These are phyloP conservation scores for Limonium bicolor DNA, from an alignment of 148 eudicot species.

Conservation along the genomic window DNA sequence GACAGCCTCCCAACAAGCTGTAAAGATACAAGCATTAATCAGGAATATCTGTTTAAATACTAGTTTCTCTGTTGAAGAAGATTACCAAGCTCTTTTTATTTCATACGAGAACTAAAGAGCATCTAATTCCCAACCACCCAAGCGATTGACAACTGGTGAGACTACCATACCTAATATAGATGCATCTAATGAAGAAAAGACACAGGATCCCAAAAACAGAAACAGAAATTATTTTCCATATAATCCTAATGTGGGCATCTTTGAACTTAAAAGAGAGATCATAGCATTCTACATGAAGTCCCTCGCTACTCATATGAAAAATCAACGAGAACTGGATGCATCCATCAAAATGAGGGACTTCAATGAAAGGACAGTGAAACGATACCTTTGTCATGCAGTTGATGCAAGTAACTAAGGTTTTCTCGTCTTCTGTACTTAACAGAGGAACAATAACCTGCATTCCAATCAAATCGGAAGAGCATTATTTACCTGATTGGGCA, in stretches of 20 bases:
- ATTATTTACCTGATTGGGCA: not conserved
- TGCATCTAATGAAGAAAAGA: not conserved
- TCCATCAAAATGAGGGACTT: not conserved
- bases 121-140: too few species aligned
- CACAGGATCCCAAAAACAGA: not conserved
- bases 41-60: not conserved
- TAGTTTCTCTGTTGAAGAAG: too few species aligned
- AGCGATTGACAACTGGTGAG: too few species aligned
- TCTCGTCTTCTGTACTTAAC: slow-evolving; percentile 75
- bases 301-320: too few species aligned
- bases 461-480: slow-evolving; percentile 1
- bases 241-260: not conserved
- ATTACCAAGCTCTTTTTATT: not conserved
- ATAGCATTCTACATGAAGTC: not conserved
- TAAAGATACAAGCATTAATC: slow-evolving; percentile 9
- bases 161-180: not conserved
- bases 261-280: not conserved
- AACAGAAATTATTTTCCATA: not conserved
- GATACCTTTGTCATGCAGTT: slow-evolving; percentile 88
- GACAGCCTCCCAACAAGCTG: slow-evolving; percentile 90
- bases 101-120: not conserved
- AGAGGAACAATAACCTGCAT: slow-evolving; percentile 84
- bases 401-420: slow-evolving; percentile 77
- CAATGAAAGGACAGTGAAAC: not conserved
- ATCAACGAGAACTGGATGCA: too few species aligned